Conservation (phyloP, 2,329 filamentous ascomycete species). For the Tolypocladium pustulatum region DNA sequence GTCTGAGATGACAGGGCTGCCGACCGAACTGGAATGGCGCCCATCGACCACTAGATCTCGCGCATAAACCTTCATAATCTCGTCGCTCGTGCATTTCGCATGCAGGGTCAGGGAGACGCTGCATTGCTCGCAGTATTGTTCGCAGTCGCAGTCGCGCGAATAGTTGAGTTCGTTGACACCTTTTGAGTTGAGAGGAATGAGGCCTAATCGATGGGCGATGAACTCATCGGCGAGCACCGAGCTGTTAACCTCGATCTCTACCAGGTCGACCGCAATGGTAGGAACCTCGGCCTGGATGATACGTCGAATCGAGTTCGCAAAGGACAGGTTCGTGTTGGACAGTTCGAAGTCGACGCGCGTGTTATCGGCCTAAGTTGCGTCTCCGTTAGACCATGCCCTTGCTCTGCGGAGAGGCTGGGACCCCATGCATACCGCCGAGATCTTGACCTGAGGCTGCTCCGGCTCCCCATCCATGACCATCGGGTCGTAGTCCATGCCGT, state of each 20-base stretch:
- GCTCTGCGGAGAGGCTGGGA: too few species aligned
- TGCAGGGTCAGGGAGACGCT: constrained; percentile 76
- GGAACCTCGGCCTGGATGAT: constrained; percentile 90
- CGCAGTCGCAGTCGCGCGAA: constrained; percentile 91
- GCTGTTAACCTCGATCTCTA: constrained; percentile 86
- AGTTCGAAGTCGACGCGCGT: constrained; percentile 87
- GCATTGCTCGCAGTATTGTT: constrained; percentile 88
- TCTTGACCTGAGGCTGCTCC: constrained; percentile 47
- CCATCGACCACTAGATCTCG: constrained; percentile 70
- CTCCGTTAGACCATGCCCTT: background rate
- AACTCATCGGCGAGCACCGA: constrained; percentile 97
- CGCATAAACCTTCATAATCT: constrained; percentile 90
- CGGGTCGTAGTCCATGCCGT: constrained; percentile 48
- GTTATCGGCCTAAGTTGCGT: constrained; percentile 54
- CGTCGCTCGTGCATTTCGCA: constrained; percentile 73
- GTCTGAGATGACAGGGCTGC: constrained; percentile 75
- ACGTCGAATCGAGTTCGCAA: constrained; percentile 87
- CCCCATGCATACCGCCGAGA: constrained; percentile 42
- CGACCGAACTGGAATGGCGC: constrained; percentile 64
- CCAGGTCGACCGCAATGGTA: constrained; percentile 87
- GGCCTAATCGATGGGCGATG: constrained; percentile 80
- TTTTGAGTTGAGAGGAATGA: constrained; percentile 78
- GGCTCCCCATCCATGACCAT: constrained; percentile 50
- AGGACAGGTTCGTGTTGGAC: constrained; percentile 76
- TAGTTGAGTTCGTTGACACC: constrained; percentile 77